Evolutionary conservation across 2,329 filamentous ascomycete genomes (phyloP), one percentile per base, ranked within the genome.

Genomic region (Zarea fungicola): DNA sequence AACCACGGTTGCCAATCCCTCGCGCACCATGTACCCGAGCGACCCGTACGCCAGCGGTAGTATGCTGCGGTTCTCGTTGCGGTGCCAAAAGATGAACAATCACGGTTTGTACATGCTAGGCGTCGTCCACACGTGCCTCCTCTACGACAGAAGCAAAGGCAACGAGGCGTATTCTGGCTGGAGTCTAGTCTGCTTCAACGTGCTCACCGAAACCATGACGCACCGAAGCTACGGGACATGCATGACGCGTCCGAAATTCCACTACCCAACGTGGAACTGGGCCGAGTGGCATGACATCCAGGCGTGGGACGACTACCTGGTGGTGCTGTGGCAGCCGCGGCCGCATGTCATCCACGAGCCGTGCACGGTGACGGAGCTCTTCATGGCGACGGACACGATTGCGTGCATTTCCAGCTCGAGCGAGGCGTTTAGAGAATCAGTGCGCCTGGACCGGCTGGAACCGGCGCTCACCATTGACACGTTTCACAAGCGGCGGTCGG

Each of bases 291-390:
- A 39, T 28, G 22, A 50, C 26, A 34, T 50, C 34, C 48, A 35
- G 40, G 48, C 48, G 11, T 50, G 48, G 48, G 48, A 50, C 35
- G 48, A 50, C 48, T 50, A 50, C 22, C 40, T 50, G 41, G 35
- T 50, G 35, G 48, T 50, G 41, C 41, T 50, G 28, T 50, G 48
- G 48, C 48, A 45, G 41, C 48, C 48, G 28, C 40, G 41, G 22
- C 28, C 41, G 42, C 48, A 50, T 35, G 48, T 50, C 41, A 50
- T 50, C 35, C 48, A 50, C 48, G 48, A 50, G 34, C 48, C 48
- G 6, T 45, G 48, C 41, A 50, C 48, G 13, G 44, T 39, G 10
- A 44, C 19, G n/a, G 41, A 50, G 21, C 41, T 50, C 21, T 34
- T 50, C 8, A 41, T 44, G 4, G 48, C 48, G 16, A 32, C 21